Conservation (phyloP, 805 yeast genomes). For the Clavispora phyllophila region DNA sequence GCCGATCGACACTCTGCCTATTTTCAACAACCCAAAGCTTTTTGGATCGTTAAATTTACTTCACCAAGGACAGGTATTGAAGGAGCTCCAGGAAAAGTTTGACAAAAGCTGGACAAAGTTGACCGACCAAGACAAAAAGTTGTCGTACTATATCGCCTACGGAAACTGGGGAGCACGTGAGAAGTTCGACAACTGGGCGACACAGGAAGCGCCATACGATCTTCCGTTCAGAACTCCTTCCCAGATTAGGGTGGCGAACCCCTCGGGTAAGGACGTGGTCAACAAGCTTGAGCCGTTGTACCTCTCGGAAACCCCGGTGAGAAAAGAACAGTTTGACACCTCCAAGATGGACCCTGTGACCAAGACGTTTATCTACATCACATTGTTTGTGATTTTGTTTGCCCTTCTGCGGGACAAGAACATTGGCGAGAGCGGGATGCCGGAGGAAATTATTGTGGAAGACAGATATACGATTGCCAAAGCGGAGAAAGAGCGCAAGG, state of each 20-base stretch:
- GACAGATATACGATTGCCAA: slow-evolving; percentile 19
- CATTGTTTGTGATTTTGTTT: slow-evolving; percentile 41
- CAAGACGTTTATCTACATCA: slow-evolving; percentile 46
- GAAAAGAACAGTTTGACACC: slow-evolving; percentile 44
- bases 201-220: slow-evolving; percentile 49
- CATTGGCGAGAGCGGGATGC: slow-evolving; percentile 41
- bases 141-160: slow-evolving; percentile 58
- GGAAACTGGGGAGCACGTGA: slow-evolving; percentile 72
- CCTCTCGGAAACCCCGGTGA: slow-evolving; percentile 38
- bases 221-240: slow-evolving; percentile 50
- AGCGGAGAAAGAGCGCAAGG: slow-evolving; percentile 12
- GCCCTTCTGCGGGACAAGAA: slow-evolving; percentile 55
- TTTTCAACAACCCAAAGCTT: slow-evolving; percentile 33
- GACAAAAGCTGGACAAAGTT: slow-evolving; percentile 54
- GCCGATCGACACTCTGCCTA: slow-evolving; percentile 43
- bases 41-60: slow-evolving; percentile 34
- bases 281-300: slow-evolving; percentile 34
- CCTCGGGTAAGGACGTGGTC: slow-evolving; percentile 21
- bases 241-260: slow-evolving; percentile 21
- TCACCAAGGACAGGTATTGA: slow-evolving; percentile 54
- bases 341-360: slow-evolving; percentile 54
- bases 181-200: slow-evolving; percentile 44
- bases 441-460: slow-evolving; percentile 33
- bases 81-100: slow-evolving; percentile 45
- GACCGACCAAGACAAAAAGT: slow-evolving; percentile 44